Conservation (phyloP, 192 early-diverging fungal species). For the Phycomyces nitens region DNA sequence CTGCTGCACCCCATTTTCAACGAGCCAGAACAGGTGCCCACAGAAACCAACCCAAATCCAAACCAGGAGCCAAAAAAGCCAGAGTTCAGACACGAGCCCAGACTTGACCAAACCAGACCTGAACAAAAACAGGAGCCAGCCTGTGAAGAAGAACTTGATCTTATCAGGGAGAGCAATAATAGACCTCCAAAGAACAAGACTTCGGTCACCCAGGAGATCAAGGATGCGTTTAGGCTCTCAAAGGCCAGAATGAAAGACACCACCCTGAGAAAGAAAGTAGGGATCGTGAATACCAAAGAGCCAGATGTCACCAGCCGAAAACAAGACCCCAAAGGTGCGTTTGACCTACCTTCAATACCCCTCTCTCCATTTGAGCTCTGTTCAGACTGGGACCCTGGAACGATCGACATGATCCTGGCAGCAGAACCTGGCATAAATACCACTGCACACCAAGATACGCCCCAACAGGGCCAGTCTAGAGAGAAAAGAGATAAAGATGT, state of each 20-base stretch:
- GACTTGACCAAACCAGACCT: background rate
- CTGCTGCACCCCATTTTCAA: constrained; percentile 62
- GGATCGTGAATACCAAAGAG: background rate
- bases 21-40: constrained; percentile 15
- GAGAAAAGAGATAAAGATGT: background rate
- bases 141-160: constrained; percentile 1
- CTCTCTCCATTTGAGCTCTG: constrained; percentile 22
- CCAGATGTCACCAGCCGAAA: background rate
- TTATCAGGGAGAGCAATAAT: constrained; percentile 6
- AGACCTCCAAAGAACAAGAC: background rate
- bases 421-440: background rate
- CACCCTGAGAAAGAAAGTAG: background rate
- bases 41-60: background rate
- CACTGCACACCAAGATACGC: background rate
- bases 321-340: background rate
- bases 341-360: constrained; percentile 21
- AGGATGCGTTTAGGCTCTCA: background rate
- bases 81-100: background rate
- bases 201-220: background rate
- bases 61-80: constrained; percentile 14
- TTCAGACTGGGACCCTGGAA: constrained; percentile 10
- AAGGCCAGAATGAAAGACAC: constrained; percentile 3
- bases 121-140: constrained; percentile 2
- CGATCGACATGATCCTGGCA: background rate
- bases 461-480: background rate